A percentile compares a stretch with the other conserved stretches of the same genome.
These are phyloP conservation scores for Peterozyma toletana DNA, from an alignment of 805 yeast species.

Conservation along the genomic window DNA sequence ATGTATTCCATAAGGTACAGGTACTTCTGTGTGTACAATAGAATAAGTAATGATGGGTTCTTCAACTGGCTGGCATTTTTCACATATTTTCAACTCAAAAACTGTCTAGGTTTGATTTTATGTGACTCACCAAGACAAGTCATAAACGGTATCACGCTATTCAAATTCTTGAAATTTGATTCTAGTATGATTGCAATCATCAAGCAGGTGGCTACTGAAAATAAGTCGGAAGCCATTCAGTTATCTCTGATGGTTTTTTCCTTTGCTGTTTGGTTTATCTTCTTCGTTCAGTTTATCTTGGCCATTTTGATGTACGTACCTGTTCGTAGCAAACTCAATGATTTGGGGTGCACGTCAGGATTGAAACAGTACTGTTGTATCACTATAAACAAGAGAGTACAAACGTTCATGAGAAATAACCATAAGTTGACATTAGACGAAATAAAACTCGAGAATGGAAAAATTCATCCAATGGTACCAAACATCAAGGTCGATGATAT, in stretches of 20 bases:
- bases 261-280: slow-evolving; percentile 64
- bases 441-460: slow-evolving; percentile 3
- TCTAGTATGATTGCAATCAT: slow-evolving; percentile 42
- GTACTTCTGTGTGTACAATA: slow-evolving; percentile 66
- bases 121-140: slow-evolving; percentile 89
- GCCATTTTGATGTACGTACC: slow-evolving; percentile 49
- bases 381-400: slow-evolving; percentile 51
- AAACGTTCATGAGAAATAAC: slow-evolving; percentile 36
- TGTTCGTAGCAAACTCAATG: slow-evolving; percentile 36
- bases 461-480: slow-evolving; percentile 2
- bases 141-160: slow-evolving; percentile 67
- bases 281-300: slow-evolving; percentile 46
- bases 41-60: slow-evolving; percentile 56
- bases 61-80: slow-evolving; percentile 65
- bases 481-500: neutral
- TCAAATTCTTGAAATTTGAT: slow-evolving; percentile 39
- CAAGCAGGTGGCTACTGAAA: slow-evolving; percentile 48
- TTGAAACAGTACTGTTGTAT: slow-evolving; percentile 57
- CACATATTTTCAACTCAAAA: slow-evolving; percentile 57
- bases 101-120: slow-evolving; percentile 49
- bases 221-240: slow-evolving; percentile 62
- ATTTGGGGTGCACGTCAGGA: slow-evolving; percentile 28
- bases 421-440: slow-evolving; percentile 17
- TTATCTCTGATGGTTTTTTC: slow-evolving; percentile 72
- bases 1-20: slow-evolving; percentile 54